Evolutionary conservation across 768 basidiomycete genomes (phyloP).

Genomic region (Cyclocybe aegerita): DNA sequence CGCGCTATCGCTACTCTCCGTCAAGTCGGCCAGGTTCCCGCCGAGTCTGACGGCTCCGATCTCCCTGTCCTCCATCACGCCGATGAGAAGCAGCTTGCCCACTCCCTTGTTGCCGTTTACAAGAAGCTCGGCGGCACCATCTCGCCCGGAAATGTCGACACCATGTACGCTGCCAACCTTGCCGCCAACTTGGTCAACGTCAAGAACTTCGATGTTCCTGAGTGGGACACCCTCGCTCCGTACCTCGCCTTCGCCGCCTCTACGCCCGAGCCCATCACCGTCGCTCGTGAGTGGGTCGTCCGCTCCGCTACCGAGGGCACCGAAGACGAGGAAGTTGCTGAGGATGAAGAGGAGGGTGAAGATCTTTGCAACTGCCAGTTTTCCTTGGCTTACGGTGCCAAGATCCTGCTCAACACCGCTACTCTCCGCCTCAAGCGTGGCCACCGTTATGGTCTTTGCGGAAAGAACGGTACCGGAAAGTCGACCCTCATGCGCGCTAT

Average conservation of each 20-base stretch:
- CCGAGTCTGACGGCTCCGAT: slow-evolving; percentile 82
- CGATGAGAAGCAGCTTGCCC: slow-evolving; percentile 65
- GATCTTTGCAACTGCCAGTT: slow-evolving; percentile 99
- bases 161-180: slow-evolving; percentile 73
- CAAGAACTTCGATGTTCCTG: slow-evolving; percentile 89
- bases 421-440: slow-evolving; percentile 97
- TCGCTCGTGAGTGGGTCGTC: slow-evolving; percentile 86
- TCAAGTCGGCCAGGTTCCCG: slow-evolving; percentile 88
- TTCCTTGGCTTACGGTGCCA: slow-evolving; percentile 98
- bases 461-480: slow-evolving; percentile 99
- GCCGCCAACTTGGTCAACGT: slow-evolving; percentile 85
- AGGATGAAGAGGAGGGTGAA: slow-evolving; percentile 97
- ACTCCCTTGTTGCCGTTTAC: slow-evolving; percentile 74
- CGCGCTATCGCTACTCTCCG: slow-evolving; percentile 95
- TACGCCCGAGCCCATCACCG: slow-evolving; percentile 61
- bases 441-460: slow-evolving; percentile 97
- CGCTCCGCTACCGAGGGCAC: slow-evolving; percentile 79
- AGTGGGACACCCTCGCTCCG: slow-evolving; percentile 83
- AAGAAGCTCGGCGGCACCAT: slow-evolving; percentile 75
- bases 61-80: slow-evolving; percentile 82
- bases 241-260: slow-evolving; percentile 70
- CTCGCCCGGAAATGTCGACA: slow-evolving; percentile 55
- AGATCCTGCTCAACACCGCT: slow-evolving; percentile 96
- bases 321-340: slow-evolving; percentile 64
- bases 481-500: slow-evolving; percentile 93